phyloP scores from a whole-genome alignment of 1,284 basidiomycete genomes.

The Ganoderma sinense region DNA sequence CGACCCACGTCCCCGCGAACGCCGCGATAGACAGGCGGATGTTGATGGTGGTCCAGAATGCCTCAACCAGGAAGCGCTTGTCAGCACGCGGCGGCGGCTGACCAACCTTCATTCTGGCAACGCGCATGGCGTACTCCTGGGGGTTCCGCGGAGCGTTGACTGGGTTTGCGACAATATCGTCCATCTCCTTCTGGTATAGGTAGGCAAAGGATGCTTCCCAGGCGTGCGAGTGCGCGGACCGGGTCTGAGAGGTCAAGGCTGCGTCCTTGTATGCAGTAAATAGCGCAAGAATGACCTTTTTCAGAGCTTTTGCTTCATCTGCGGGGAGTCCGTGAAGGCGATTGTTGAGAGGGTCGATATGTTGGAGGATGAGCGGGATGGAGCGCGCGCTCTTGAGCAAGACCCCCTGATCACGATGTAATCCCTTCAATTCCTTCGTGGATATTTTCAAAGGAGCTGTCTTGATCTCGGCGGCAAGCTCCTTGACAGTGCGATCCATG shows the following conservation, averaged over 20 bases:
- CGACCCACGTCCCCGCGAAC: slow-evolving; percentile 39
- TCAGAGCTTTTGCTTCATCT: slow-evolving; percentile 47
- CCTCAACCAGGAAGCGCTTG: slow-evolving; percentile 61
- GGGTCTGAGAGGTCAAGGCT: slow-evolving; percentile 46
- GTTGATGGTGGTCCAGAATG: slow-evolving; percentile 55
- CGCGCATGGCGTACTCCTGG: slow-evolving; percentile 53
- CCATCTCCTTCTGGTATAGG: slow-evolving; percentile 57
- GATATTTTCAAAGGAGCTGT: slow-evolving; percentile 15
- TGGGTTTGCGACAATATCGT: slow-evolving; percentile 43
- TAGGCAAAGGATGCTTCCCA: slow-evolving; percentile 61
- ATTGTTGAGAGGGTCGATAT: slow-evolving; percentile 30
- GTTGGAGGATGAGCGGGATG: slow-evolving; percentile 20
- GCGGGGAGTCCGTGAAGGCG: slow-evolving; percentile 41
- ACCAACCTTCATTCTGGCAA: slow-evolving; percentile 57
- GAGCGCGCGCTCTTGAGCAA: slow-evolving; percentile 30
- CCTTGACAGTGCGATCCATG: slow-evolving; percentile 8
- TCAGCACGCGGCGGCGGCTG: slow-evolving; percentile 61
- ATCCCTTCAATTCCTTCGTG: slow-evolving; percentile 24
- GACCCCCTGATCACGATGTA: slow-evolving; percentile 11
- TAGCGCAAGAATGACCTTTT: slow-evolving; percentile 40
- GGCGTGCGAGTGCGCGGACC: slow-evolving; percentile 57
- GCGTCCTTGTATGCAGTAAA: slow-evolving; percentile 46
- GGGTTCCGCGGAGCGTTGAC: slow-evolving; percentile 46
- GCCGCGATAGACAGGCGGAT: slow-evolving; percentile 52
- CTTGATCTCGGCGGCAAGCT: neutral